phyloP scores from a whole-genome alignment of 768 basidiomycete species.

The Suillus lakei region DNA sequence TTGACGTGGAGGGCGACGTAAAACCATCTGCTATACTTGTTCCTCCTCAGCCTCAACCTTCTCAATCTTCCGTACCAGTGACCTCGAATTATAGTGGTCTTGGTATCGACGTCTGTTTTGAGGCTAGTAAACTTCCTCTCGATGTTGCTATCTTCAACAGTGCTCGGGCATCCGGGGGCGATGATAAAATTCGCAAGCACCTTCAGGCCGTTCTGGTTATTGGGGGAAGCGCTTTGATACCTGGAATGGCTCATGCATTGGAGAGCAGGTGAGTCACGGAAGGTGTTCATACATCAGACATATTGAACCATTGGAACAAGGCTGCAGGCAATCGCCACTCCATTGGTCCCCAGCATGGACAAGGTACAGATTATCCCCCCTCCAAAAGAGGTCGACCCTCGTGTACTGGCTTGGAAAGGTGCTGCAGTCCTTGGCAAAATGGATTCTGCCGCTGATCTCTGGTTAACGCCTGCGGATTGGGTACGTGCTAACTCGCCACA shows the following conservation, averaged over 20 bases:
- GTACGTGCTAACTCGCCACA: constrained; percentile 45
- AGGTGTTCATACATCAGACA: not conserved
- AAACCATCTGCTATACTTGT: constrained; percentile 35
- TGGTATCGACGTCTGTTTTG: constrained; percentile 78
- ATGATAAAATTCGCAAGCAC: constrained; percentile 90
- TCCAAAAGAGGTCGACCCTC: constrained; percentile 91
- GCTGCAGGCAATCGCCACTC: constrained; percentile 83
- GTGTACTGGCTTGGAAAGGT: constrained; percentile 94
- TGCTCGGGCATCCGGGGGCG: constrained; percentile 83
- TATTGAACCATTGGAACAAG: constrained; percentile 38
- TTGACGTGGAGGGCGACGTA: constrained; percentile 54
- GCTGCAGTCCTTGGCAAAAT: constrained; percentile 90
- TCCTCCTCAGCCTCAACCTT: constrained; percentile 26
- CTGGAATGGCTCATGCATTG: constrained; percentile 84
- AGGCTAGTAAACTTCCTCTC: constrained; percentile 88
- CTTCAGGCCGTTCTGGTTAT: constrained; percentile 86
- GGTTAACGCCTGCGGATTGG: constrained; percentile 90
- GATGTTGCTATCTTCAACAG: constrained; percentile 95
- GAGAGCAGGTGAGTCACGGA: constrained; percentile 70
- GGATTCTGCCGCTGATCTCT: constrained; percentile 88
- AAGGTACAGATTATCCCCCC: constrained; percentile 93
- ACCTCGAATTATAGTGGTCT: constrained; percentile 46
- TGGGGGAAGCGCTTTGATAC: constrained; percentile 80
- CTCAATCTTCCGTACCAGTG: constrained; percentile 25
- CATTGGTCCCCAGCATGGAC: constrained; percentile 82